A percentile compares a stretch with the other conserved stretches of the same genome.
These are phyloP conservation scores for Stentor roeselii DNA, from an alignment of 73 alveolate species.

Conservation along the genomic window DNA sequence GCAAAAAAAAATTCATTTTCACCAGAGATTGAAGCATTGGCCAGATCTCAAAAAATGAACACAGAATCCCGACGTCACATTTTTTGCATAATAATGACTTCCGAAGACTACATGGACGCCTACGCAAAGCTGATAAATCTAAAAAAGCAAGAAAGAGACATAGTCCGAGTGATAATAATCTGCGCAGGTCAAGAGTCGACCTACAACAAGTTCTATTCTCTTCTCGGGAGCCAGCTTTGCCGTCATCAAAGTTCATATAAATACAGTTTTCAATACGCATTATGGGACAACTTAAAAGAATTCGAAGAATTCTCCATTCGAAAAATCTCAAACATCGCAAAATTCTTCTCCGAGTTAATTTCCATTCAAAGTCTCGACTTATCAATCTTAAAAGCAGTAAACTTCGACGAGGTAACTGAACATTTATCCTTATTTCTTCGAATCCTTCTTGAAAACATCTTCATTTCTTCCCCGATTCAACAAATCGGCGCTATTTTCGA, in stretches of 20 bases:
- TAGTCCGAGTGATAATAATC: conserved; percentile 12
- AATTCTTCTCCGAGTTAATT: not conserved
- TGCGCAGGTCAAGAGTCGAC: conserved; percentile 11
- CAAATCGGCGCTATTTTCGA: not conserved
- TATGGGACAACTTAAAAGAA: conserved; percentile 5
- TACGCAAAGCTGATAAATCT: not conserved
- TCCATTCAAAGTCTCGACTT: not conserved
- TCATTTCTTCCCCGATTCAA: not conserved
- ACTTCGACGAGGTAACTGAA: not conserved
- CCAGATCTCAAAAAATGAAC: conserved; percentile 16
- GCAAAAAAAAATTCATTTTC: not conserved
- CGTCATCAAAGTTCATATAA: not conserved
- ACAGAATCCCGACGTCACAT: not conserved
- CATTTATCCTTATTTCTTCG: not conserved
- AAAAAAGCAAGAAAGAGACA: conserved; percentile 24
- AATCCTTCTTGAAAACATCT: not conserved
- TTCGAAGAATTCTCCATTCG: not conserved
- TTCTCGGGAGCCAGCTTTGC: not conserved
- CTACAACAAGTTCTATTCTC: not conserved
- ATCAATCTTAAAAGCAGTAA: not conserved
- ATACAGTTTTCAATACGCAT: conserved; percentile 18
- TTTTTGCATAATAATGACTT: not conserved
- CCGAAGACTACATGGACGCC: conserved; percentile 27
- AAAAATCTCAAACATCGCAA: conserved; percentile 20
- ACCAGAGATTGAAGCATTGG: conserved; percentile 8